Evolutionary conservation across 2,329 filamentous ascomycete species (phyloP).

Genomic region (Scopulariopsis brevicaulis): DNA sequence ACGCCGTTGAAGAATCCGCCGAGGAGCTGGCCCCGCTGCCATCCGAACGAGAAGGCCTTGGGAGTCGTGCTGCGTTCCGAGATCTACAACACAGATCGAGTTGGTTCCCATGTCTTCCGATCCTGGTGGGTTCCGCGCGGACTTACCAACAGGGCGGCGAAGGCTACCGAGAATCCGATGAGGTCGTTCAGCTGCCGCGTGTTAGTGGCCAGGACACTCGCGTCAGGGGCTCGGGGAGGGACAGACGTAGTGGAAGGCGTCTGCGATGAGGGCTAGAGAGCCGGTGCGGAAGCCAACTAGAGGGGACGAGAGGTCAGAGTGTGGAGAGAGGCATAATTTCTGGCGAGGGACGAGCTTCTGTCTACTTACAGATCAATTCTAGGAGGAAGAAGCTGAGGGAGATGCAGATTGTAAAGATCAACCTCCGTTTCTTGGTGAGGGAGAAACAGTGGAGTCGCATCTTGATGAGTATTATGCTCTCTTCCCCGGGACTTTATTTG

Average conservation of each 20-base stretch:
- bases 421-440: conserved; percentile 27
- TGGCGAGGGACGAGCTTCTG: background rate
- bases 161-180: conserved; percentile 3
- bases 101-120: background rate
- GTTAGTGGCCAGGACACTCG: background rate
- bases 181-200: conserved; percentile 2
- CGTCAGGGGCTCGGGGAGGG: background rate
- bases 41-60: conserved; percentile 57
- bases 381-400: conserved; percentile 38
- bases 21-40: conserved; percentile 61
- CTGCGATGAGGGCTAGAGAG: conserved; percentile 62
- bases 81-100: conserved; percentile 25
- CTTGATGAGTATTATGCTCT: background rate
- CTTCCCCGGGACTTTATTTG: background rate
- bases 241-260: conserved; percentile 67
- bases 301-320: conserved; percentile 3
- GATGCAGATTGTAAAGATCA: conserved; percentile 34
- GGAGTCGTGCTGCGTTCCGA: conserved; percentile 43
- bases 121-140: background rate
- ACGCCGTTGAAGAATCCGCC: conserved; percentile 75
- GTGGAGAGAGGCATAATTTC: conserved; percentile 1
- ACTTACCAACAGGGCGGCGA: conserved; percentile 2
- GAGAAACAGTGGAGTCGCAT: conserved; percentile 16
- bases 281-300: conserved; percentile 57
- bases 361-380: conserved; percentile 32